These are phyloP conservation scores for Brassica balearica DNA, from an alignment of 441 rosid genomes.

Conservation along the genomic window DNA sequence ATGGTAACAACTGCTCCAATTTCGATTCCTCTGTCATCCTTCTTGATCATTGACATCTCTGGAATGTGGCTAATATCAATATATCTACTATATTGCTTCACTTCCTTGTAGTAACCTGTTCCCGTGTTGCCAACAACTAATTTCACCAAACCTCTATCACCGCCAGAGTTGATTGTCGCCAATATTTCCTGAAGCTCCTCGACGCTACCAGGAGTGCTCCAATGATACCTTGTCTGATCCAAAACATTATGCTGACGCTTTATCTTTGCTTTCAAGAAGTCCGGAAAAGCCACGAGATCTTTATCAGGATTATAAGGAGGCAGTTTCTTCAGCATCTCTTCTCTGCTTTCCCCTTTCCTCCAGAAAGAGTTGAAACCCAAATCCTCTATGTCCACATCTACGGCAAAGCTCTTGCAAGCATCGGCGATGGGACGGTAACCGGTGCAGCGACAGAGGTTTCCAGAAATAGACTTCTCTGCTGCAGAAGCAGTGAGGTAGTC, in stretches of 20 bases:
- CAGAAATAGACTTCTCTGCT: constrained; percentile 74
- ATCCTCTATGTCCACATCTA: constrained; percentile 84
- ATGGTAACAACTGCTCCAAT: constrained; percentile 83
- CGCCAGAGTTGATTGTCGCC: constrained; percentile 16
- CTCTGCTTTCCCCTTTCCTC: constrained; percentile 64
- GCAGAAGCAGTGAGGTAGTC: constrained; percentile 55
- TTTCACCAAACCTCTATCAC: constrained; percentile 39
- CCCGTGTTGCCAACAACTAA: constrained; percentile 82
- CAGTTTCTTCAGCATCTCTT: constrained; percentile 54
- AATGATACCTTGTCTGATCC: constrained; percentile 49
- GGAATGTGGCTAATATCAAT: constrained; percentile 67
- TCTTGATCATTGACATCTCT: constrained; percentile 62
- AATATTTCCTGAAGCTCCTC: constrained; percentile 59
- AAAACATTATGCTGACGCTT: constrained; percentile 35
- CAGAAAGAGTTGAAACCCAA: constrained; percentile 80
- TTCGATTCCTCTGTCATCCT: constrained; percentile 60
- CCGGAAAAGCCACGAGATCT: constrained; percentile 53
- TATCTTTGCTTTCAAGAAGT: constrained; percentile 60
- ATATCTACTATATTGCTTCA: constrained; percentile 50
- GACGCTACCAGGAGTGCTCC: constrained; percentile 59
- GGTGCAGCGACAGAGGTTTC: constrained; percentile 94
- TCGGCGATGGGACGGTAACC: constrained; percentile 90
- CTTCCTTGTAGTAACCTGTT: constrained; percentile 75
- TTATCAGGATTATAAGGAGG: constrained; percentile 48
- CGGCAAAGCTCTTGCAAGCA: constrained; percentile 88